Evolutionary conservation across 179 eudicot species (phyloP).

Genomic region (Monotropa hypopitys): DNA sequence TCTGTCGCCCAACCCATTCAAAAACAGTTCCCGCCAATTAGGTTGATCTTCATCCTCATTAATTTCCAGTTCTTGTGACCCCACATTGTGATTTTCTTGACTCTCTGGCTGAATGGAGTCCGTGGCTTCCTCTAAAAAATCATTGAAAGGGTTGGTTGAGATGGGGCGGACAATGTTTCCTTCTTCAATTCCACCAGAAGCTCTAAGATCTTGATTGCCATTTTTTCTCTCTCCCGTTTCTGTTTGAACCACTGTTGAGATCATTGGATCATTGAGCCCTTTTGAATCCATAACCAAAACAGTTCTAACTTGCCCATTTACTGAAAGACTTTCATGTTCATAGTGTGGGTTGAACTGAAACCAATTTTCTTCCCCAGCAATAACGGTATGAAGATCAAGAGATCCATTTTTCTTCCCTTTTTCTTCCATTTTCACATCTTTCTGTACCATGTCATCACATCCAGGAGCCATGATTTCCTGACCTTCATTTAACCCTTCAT

Average conservation of each 20-base stretch:
- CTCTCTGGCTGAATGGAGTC: neutral
- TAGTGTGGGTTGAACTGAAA: neutral
- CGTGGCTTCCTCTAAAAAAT: slow-evolving; percentile 13
- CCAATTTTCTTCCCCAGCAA: slow-evolving; percentile 1
- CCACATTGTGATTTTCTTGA: slow-evolving; percentile 6
- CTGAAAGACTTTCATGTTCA: neutral
- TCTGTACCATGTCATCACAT: neutral
- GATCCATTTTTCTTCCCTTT: neutral
- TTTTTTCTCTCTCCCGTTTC: neutral
- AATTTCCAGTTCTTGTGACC: slow-evolving; percentile 8
- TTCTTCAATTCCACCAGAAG: neutral
- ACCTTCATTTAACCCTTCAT: neutral
- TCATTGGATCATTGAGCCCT: slow-evolving; percentile 2
- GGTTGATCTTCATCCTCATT: slow-evolving; percentile 34
- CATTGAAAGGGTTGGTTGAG: neutral
- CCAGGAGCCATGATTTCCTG: neutral
- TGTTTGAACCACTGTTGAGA: neutral
- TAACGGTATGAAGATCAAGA: slow-evolving; percentile 1
- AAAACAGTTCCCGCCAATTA: slow-evolving; percentile 52
- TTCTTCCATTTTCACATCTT: neutral
- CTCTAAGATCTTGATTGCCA: neutral
- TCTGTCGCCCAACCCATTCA: slow-evolving; percentile 58
- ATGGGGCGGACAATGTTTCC: neutral
- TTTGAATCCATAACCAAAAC: neutral
- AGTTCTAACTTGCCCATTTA: neutral